These are phyloP conservation scores for Chaetomium olivaceum DNA, from an alignment of 2,329 filamentous ascomycete species.

Conservation along the genomic window DNA sequence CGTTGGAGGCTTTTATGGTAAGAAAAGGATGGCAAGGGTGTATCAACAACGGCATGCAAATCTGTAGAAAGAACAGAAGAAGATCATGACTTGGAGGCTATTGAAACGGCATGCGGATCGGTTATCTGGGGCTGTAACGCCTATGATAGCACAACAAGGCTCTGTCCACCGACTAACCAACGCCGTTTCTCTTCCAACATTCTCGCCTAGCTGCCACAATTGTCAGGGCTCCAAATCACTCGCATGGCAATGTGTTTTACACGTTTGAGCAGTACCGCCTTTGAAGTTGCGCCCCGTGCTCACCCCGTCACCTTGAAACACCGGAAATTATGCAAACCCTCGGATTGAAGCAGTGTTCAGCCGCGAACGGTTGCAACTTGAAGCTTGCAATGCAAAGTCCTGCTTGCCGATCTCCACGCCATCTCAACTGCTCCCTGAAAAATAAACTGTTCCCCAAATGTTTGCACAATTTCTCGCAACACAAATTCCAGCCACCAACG, in stretches of 20 bases:
- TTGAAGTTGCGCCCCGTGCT: background rate
- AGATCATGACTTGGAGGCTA: too few species aligned
- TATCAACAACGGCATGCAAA: too few species aligned
- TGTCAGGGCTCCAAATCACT: background rate
- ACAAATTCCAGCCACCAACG: background rate
- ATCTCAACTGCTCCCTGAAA: background rate
- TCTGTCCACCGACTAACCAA: too few species aligned
- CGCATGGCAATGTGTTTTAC: background rate
- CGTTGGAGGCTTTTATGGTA: too few species aligned
- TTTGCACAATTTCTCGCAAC: background rate
- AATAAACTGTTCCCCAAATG: background rate
- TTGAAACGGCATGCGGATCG: too few species aligned
- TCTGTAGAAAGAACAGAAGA: too few species aligned
- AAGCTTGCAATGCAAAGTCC: background rate
- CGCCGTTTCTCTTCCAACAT: too few species aligned
- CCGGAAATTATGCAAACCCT: background rate
- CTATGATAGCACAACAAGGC: too few species aligned
- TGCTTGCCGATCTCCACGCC: background rate
- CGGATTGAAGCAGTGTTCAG: background rate
- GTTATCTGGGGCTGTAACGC: too few species aligned
- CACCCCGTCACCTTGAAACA: conserved; percentile 1
- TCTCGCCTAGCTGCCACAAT: background rate
- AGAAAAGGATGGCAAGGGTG: too few species aligned
- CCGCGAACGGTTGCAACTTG: background rate
- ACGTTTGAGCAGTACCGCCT: background rate